Conservation (phyloP, 257 asterid genomes). For the Solanum boliviense region DNA sequence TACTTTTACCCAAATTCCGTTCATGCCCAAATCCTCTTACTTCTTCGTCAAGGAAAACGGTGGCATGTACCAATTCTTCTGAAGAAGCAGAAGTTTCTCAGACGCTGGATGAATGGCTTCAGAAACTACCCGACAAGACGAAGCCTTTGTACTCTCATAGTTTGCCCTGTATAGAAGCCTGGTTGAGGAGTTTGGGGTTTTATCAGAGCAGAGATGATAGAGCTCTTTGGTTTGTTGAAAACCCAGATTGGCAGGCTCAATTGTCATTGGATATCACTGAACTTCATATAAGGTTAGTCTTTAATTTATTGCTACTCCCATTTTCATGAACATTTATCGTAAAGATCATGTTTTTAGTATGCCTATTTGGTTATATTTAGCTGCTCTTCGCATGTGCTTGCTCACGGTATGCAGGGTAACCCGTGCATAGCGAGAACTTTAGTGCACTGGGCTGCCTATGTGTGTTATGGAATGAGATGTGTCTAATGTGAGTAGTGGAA, state of each 20-base stretch:
- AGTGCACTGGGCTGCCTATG: not conserved
- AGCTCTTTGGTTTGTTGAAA: slow-evolving; percentile 86
- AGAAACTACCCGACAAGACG: slow-evolving; percentile 78
- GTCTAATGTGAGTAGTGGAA: not conserved
- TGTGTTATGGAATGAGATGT: not conserved
- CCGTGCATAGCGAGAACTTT: not conserved
- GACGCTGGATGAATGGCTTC: slow-evolving; percentile 73
- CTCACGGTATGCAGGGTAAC: not conserved
- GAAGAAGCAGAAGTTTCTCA: slow-evolving; percentile 41
- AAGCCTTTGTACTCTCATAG: slow-evolving; percentile 87
- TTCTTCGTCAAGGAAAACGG: slow-evolving; percentile 20
- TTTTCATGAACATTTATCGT: not conserved
- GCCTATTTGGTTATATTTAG: not conserved
- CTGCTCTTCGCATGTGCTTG: not conserved
- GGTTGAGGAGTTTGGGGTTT: slow-evolving; percentile 79
- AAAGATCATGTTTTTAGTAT: not conserved
- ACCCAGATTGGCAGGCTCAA: slow-evolving; percentile 79
- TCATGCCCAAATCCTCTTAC: slow-evolving; percentile 10
- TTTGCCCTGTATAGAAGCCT: slow-evolving; percentile 89
- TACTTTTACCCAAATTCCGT: slow-evolving; percentile 16
- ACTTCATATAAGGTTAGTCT: slow-evolving; percentile 58
- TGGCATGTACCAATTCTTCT: slow-evolving; percentile 29
- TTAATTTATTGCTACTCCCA: not conserved
- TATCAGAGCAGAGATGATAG: slow-evolving; percentile 74
- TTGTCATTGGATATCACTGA: slow-evolving; percentile 87